A percentile compares a stretch with the other conserved stretches of the same genome.
These are phyloP conservation scores for Pezicula neosporulosa DNA, from an alignment of 2,329 filamentous ascomycete genomes.

Conservation along the genomic window DNA sequence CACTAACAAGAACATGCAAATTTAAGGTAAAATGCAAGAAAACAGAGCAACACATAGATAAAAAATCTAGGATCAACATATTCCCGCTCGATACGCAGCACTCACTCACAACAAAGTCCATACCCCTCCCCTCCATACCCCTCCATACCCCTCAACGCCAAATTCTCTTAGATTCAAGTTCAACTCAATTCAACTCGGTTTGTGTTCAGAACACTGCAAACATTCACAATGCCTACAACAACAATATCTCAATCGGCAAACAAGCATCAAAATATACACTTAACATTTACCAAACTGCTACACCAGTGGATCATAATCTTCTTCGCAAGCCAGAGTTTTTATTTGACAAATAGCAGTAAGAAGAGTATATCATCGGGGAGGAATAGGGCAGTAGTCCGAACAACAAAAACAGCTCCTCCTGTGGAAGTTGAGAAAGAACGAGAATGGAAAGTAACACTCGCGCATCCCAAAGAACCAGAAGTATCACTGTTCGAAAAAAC, in stretches of 20 bases:
- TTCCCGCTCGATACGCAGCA: too few species aligned
- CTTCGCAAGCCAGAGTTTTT: background rate
- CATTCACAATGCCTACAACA: slow-evolving; percentile 29
- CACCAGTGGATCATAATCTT: background rate
- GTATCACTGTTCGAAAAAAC: background rate
- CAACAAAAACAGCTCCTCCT: background rate
- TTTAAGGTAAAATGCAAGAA: too few species aligned
- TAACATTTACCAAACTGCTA: background rate
- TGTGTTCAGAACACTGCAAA: too few species aligned
- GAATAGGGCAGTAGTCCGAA: background rate
- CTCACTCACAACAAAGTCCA: too few species aligned
- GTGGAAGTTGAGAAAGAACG: background rate
- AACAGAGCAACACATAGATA: too few species aligned
- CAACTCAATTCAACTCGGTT: too few species aligned
- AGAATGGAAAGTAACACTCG: background rate
- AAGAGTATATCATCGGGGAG: background rate
- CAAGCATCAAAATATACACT: background rate
- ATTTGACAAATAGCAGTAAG: background rate
- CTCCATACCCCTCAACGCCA: too few species aligned
- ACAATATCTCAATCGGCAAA: background rate
- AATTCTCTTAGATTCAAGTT: too few species aligned
- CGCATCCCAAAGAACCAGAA: background rate
- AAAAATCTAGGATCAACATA: too few species aligned
- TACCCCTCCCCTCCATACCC: too few species aligned
- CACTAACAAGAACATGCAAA: too few species aligned